Base-by-base conservation (phyloP, 768 basidiomycete genomes). In the Lyophyllum semitale region DNA sequence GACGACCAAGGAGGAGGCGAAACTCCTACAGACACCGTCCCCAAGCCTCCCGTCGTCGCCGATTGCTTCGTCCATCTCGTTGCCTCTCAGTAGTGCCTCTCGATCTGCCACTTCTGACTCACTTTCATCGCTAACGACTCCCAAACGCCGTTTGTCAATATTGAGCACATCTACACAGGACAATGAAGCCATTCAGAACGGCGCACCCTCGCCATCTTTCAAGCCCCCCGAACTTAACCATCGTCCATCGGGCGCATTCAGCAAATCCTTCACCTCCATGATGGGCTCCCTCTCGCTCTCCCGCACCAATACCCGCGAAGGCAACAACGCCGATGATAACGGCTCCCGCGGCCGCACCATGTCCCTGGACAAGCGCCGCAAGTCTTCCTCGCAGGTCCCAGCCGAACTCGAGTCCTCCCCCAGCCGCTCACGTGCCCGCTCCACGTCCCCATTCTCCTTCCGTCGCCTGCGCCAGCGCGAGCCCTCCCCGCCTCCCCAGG, bases 391-490 rank as follows among this genome's bases (percentile, higher is more conserved):
- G 4, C 78, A 81, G 51, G 76, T 66, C 1, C 73, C 77, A 0
- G 60, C 74, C 1, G 55, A 71, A 13, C 57, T 70, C 4, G 74
- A 73, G 35, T 68, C 71, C 17, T 69, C 82, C n/a, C 78, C 79
- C 48, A 82, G 79, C 45, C 70, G 71, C 4, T 76, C 78, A 11
- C 88, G 89, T 54, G 80, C 88, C 13, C 85, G 92, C 35, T 88
- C 90, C 43, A 78, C 86, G 62, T 92, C 93, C 2, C 91, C 95
- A 38, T 96, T 97, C 68, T 76, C 76, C 40, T 81, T 92, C 53
- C 79, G 91, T 40, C 79, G 89, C 30, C 81, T 84, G 53, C 81
- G 89, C 57, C 73, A 80, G 48, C 75, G 83, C 27, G 50, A 85
- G 1, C 62, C 76, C 6, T 87, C 85, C 3, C 85, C 81, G 25